These are phyloP conservation scores for Ophiostoma tasmaniense DNA, from an alignment of 2,329 filamentous ascomycete genomes.

Conservation along the genomic window DNA sequence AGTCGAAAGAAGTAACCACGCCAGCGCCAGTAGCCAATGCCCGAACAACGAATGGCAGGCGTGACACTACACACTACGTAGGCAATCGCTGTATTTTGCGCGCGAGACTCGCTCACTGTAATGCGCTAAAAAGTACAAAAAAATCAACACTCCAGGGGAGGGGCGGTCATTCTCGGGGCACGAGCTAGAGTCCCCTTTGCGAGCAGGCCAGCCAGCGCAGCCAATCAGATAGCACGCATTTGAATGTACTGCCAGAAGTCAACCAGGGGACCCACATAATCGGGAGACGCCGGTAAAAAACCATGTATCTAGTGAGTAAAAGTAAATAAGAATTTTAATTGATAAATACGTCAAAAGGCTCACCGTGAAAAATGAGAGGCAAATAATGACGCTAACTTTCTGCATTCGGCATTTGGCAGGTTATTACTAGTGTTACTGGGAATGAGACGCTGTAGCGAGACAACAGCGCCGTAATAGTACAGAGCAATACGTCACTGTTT, in stretches of 20 bases:
- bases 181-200: background rate
- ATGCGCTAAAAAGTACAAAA: background rate
- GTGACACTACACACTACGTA: background rate
- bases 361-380: background rate
- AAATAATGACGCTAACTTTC: background rate
- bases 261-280: constrained; percentile 11
- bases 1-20: background rate
- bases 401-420: background rate
- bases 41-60: constrained; percentile 10
- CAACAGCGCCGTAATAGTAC: background rate
- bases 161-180: constrained; percentile 11
- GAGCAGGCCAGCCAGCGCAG: background rate
- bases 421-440: background rate
- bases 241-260: constrained; percentile 11
- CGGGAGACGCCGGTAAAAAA: constrained; percentile 20
- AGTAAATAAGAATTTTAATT: background rate
- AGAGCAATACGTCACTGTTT: background rate
- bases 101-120: background rate
- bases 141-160: background rate
- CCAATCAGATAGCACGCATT: constrained; percentile 20
- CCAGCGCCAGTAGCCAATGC: background rate
- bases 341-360: background rate
- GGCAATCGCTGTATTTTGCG: background rate
- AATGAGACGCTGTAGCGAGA: background rate
- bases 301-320: background rate